Evolutionary conservation across 73 alveolate species (phyloP), one percentile per base, ranked within the genome.

Genomic region (Strombidium stylifer): DNA sequence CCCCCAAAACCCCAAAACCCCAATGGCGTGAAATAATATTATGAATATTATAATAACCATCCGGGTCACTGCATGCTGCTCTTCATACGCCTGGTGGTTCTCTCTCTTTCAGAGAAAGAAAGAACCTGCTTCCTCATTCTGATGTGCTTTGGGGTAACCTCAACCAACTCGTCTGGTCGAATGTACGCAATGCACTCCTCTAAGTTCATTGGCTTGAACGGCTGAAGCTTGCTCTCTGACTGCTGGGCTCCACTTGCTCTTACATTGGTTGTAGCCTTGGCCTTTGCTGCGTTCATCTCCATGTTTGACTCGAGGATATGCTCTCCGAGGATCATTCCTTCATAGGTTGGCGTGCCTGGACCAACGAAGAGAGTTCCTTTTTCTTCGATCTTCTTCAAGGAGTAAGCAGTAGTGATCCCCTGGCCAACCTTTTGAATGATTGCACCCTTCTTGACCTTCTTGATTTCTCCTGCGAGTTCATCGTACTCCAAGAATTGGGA

Each of bases 301-400:
- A 89, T 81, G 42, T 89, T 95, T 19, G 41, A 51, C 26, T 89
- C 97, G 18, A 85, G 82, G 18, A 64, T 52, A 50, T 88, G 70
- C 62, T 89, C 97, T 45, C 97, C 97, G n/a, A 89, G 85, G 14
- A 89, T 90, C 83, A 53, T 32, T 0, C 97, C 97, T 51, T 65
- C 85, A 58, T 89, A 89, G 6, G 75, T 91, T 37, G 75, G 84
- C 21, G 82, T 60, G 4, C 84, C 84, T 15, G 82, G 85, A 19
- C 84, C 87, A 34, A 89, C 70, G 61, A 89, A 89, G 8, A 87
- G 69, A 30, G 56, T 57, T 21, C 97, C 97, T 36, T 85, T 80
- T n/a, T 76, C 84, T 73, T 89, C 89, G 12, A 85, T 47, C 40
- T 86, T 90, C 52, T 76, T 84, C 6, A 84, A 67, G n/a, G 93